These are phyloP conservation scores for Metschnikowia koreensis DNA, from an alignment of 805 yeast species.

Conservation along the genomic window DNA sequence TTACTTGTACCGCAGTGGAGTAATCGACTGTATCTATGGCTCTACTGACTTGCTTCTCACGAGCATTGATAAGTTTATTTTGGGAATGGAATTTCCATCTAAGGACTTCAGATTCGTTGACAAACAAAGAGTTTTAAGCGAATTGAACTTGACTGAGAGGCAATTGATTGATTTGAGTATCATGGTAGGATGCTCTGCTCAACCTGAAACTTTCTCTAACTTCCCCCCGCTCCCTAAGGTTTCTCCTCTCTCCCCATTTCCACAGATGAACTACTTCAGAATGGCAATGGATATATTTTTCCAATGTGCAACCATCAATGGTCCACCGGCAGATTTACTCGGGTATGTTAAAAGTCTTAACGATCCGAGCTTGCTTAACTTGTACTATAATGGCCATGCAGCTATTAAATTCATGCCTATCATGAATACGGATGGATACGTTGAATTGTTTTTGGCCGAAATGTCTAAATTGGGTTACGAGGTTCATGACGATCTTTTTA, in stretches of 20 bases:
- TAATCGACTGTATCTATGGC: slow-evolving; percentile 77
- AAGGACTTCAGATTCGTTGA: slow-evolving; percentile 69
- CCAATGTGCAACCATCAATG: slow-evolving; percentile 31
- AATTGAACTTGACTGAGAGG: slow-evolving; percentile 56
- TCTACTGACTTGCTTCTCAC: slow-evolving; percentile 76
- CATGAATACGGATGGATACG: slow-evolving; percentile 63
- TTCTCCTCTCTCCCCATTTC: slow-evolving; percentile 38
- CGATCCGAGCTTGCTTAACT: slow-evolving; percentile 44
- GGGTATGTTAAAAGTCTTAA: slow-evolving; percentile 48
- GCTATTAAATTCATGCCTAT: slow-evolving; percentile 74
- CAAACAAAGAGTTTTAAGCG: slow-evolving; percentile 54
- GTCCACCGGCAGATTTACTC: slow-evolving; percentile 33
- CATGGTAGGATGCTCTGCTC: slow-evolving; percentile 75
- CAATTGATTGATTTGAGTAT: slow-evolving; percentile 75
- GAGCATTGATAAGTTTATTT: slow-evolving; percentile 65
- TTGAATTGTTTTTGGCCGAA: slow-evolving; percentile 53
- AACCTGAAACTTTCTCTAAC: slow-evolving; percentile 58
- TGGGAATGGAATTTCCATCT: slow-evolving; percentile 64
- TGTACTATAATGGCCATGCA: slow-evolving; percentile 66
- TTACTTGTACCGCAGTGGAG: slow-evolving; percentile 55
- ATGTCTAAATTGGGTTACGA: slow-evolving; percentile 33
- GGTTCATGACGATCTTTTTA: slow-evolving; percentile 1
- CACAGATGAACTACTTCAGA: slow-evolving; percentile 40
- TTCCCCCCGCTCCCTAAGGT: slow-evolving; percentile 48
- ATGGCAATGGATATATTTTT: slow-evolving; percentile 39